Conservation (phyloP, 2,329 filamentous ascomycete genomes). For the Coleophoma eucalyptorum region DNA sequence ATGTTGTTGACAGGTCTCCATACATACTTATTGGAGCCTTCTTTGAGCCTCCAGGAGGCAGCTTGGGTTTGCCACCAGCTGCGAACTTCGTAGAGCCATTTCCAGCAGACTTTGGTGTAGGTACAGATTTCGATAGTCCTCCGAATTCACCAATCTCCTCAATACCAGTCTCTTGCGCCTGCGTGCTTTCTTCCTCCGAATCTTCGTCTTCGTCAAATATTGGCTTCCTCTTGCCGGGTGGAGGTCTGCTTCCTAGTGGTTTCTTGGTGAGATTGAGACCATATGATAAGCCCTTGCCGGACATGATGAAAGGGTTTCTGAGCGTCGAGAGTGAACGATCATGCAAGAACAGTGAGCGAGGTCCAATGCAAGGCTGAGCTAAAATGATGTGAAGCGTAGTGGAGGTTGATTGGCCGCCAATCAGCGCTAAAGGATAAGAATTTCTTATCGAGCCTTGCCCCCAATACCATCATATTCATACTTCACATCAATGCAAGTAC, state of each 20-base stretch:
- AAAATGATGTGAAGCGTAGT: not conserved
- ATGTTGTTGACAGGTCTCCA: slow-evolving; percentile 62
- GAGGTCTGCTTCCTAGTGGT: slow-evolving; percentile 39
- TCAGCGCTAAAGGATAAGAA: slow-evolving; percentile 1
- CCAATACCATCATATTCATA: too few relatives aligned
- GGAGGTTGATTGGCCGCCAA: not conserved
- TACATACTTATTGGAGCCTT: slow-evolving; percentile 42
- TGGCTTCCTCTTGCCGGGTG: slow-evolving; percentile 46
- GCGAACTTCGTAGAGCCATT: slow-evolving; percentile 27
- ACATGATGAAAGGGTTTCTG: slow-evolving; percentile 17
- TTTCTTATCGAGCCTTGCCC: not conserved
- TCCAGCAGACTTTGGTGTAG: slow-evolving; percentile 24
- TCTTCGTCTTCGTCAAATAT: slow-evolving; percentile 57
- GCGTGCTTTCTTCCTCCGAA: slow-evolving; percentile 46
- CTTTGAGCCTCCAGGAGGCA: slow-evolving; percentile 35
- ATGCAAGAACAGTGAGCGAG: too few relatives aligned
- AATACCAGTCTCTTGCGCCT: slow-evolving; percentile 31
- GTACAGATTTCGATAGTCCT: slow-evolving; percentile 35
- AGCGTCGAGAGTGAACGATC: not conserved
- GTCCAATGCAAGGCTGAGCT: too few relatives aligned
- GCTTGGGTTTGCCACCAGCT: slow-evolving; percentile 20
- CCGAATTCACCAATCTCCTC: slow-evolving; percentile 61
- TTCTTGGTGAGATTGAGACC: slow-evolving; percentile 62
- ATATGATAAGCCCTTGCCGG: slow-evolving; percentile 40
- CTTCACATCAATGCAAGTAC: not conserved